Conservation (phyloP, 2,329 filamentous ascomycete species). For the Cladosporium sphaerospermum region DNA sequence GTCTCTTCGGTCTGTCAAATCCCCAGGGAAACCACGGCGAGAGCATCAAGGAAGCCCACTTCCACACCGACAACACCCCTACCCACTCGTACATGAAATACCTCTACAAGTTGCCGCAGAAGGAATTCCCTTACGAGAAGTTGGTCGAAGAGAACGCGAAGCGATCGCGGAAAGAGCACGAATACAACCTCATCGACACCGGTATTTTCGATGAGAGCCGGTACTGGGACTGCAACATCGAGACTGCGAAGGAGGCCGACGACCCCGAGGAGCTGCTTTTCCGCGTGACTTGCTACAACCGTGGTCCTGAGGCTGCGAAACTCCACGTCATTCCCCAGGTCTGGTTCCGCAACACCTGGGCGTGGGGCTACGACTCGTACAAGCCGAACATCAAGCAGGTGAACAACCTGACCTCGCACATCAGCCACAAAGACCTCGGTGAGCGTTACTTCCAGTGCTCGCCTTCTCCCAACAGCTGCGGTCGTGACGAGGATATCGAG, state of each 20-base stretch:
- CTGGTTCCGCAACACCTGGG: slow-evolving; percentile 97
- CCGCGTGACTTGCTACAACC: slow-evolving; percentile 92
- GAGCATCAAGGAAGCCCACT: slow-evolving; percentile 93
- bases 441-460: slow-evolving; percentile 79
- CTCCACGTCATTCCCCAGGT: slow-evolving; percentile 91
- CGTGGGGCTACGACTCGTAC: slow-evolving; percentile 80
- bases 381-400: slow-evolving; percentile 72
- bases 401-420: slow-evolving; percentile 62
- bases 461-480: slow-evolving; percentile 78
- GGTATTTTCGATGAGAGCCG: slow-evolving; percentile 79
- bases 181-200: slow-evolving; percentile 90
- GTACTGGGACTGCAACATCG: slow-evolving; percentile 97
- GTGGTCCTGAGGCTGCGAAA: slow-evolving; percentile 82
- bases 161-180: slow-evolving; percentile 67
- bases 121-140: slow-evolving; percentile 85
- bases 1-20: slow-evolving; percentile 90
- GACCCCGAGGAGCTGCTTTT: slow-evolving; percentile 88
- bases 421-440: slow-evolving; percentile 74
- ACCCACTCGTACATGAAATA: slow-evolving; percentile 98
- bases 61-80: slow-evolving; percentile 92
- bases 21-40: slow-evolving; percentile 97
- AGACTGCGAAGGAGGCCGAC: slow-evolving; percentile 89
- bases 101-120: slow-evolving; percentile 95
- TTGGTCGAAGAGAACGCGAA: slow-evolving; percentile 76
- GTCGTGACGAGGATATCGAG: slow-evolving; percentile 73